Conservation (phyloP, 768 basidiomycete genomes). For the Boletus rufocinnamomeus region DNA sequence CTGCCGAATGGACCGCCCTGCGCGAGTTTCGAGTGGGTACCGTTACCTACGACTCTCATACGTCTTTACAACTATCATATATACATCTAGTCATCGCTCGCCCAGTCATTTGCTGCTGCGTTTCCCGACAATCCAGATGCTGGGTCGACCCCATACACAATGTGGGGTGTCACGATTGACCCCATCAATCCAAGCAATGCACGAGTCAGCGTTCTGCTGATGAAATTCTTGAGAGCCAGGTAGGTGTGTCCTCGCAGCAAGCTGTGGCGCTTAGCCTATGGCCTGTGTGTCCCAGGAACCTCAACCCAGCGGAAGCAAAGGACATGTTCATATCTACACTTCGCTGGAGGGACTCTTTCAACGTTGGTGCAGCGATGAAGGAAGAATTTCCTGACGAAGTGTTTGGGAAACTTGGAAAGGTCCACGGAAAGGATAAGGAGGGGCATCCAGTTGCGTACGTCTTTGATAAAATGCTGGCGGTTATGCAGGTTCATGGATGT, state of each 20-base stretch:
- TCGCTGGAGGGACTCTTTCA: conserved; percentile 69
- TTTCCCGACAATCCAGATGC: conserved; percentile 60
- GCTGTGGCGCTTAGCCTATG: background rate
- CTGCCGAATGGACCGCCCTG: conserved; percentile 71
- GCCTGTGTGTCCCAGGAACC: conserved; percentile 41
- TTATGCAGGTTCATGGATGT: background rate
- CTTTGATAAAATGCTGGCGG: background rate
- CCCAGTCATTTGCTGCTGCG: conserved; percentile 56
- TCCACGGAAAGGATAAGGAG: conserved; percentile 70
- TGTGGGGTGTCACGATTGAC: conserved; percentile 77
- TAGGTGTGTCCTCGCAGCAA: conserved; percentile 24
- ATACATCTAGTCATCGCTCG: conserved; percentile 40
- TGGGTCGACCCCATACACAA: conserved; percentile 47
- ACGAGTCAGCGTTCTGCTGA: conserved; percentile 69
- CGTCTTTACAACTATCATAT: background rate
- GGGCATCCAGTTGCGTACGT: conserved; percentile 69
- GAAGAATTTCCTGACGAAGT: conserved; percentile 64
- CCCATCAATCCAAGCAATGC: conserved; percentile 58
- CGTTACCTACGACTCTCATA: background rate
- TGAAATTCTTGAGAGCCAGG: conserved; percentile 84
- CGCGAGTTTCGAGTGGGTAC: conserved; percentile 62
- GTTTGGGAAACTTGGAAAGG: conserved; percentile 63
- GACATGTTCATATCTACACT: conserved; percentile 71
- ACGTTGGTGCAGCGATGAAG: conserved; percentile 57
- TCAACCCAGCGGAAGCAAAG: conserved; percentile 54